Base-by-base conservation (phyloP, 768 basidiomycete genomes). In the Auricularia auricula-judae region DNA sequence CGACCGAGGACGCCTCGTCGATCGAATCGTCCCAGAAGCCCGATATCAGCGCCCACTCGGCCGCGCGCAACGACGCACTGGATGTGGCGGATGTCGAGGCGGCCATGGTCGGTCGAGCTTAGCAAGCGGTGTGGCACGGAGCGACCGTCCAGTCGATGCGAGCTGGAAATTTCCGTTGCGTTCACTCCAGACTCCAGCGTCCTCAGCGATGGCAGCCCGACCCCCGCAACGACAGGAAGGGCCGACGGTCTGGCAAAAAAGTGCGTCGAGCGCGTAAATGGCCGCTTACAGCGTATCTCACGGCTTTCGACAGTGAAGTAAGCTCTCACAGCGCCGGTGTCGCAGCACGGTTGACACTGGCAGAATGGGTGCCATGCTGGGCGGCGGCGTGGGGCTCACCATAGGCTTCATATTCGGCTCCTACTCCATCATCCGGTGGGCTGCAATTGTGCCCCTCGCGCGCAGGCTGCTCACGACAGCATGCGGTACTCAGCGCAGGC, bases 391-490 rank as follows among this genome's bases (percentile, higher is more conserved):
- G 63, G 96, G 96, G 12, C 82, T 97, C 58, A 96, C 94, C 39
- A 97, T 98, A 72, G 96, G 97, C 18, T 98, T 98, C 78, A 87
- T 99, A 66, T 98, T 98, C 71, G 96, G 96, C 53, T 86, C 88
- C 34, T 97, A 89, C 80, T 93, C 86, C 70, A 91, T 98, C 72
- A 76, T 98, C 54, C 81, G 93, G 94, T 91, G 69, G 71, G 87
- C 70, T 12, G n/a, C 44, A 62, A 62, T 42, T 14, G 12, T 42
- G 66, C 61, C n/a, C 36, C 42, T 64, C 36, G 29, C 29, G 29
- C 59, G 42, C 58, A 60, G n/a, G 64, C 39, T 51, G 61, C 63
- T 65, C 42, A 65, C 54, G 16, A 56, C 56, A 51, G 61, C 34
- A 36, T 56, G 42, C 63, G 63, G 18, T 14, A 4, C 39, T 8